These are phyloP conservation scores for Marsdenia floribunda DNA, from an alignment of 257 asterid genomes.

Conservation along the genomic window DNA sequence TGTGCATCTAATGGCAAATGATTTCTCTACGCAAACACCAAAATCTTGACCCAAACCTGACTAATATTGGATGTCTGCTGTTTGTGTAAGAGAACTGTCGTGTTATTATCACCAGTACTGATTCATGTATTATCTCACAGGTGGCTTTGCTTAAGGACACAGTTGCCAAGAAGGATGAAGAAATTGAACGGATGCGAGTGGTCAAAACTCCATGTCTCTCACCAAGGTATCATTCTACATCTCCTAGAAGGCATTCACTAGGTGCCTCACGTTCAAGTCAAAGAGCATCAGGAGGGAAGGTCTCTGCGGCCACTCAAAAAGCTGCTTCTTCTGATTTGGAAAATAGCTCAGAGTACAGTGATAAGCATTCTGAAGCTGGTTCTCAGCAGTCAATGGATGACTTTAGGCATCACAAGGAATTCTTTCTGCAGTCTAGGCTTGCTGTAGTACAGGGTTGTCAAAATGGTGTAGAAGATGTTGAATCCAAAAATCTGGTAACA, in stretches of 20 bases:
- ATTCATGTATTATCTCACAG: conserved; percentile 33
- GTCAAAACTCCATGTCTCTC: conserved; percentile 34
- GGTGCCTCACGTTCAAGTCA: conserved; percentile 39
- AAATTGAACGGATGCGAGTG: conserved; percentile 51
- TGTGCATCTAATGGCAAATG: not conserved
- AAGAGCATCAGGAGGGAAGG: conserved; percentile 34
- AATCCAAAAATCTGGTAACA: conserved; percentile 28
- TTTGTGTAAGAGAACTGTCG: not conserved
- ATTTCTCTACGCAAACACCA: not conserved
- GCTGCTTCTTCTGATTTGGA: conserved; percentile 69
- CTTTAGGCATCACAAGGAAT: conserved; percentile 67
- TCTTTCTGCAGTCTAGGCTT: conserved; percentile 67
- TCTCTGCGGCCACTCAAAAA: conserved; percentile 36
- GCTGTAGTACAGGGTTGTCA: conserved; percentile 38
- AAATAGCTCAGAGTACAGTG: conserved; percentile 72
- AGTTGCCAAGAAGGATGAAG: conserved; percentile 71
- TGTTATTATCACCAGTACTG: not conserved
- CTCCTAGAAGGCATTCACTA: conserved; percentile 57
- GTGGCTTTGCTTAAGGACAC: conserved; percentile 66
- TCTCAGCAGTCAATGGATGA: conserved; percentile 81
- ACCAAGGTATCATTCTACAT: conserved; percentile 48
- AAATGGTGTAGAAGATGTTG: conserved; percentile 31
- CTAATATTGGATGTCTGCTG: not conserved
- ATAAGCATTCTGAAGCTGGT: conserved; percentile 79
- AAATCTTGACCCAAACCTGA: not conserved